phyloP scores from a whole-genome alignment of 2,329 filamentous ascomycete species.

The Sclerotinia nivalis region DNA sequence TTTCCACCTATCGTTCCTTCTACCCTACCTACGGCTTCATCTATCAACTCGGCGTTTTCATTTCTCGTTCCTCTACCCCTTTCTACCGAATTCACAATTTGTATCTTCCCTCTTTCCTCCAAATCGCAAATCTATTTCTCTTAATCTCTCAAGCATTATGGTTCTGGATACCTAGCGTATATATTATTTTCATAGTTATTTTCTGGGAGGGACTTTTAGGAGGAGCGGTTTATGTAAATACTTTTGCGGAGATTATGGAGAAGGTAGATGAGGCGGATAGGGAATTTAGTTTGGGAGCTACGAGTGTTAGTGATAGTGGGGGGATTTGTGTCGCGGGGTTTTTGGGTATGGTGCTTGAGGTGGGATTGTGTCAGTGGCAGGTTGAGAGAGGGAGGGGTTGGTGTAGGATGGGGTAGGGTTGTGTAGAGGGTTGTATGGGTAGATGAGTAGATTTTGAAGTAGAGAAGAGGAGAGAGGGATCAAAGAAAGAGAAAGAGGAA shows the following conservation, averaged over 20 bases:
- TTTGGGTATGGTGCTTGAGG: conserved; percentile 79
- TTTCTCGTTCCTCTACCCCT: conserved; percentile 87
- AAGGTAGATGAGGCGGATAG: conserved; percentile 73
- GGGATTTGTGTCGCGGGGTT: conserved; percentile 90
- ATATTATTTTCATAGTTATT: conserved; percentile 78
- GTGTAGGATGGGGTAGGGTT: conserved; percentile 49
- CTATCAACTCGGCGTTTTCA: conserved; percentile 93
- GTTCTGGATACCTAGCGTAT: conserved; percentile 81
- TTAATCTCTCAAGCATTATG: conserved; percentile 76
- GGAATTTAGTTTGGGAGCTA: conserved; percentile 88
- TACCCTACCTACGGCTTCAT: conserved; percentile 95
- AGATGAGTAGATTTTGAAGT: neutral
- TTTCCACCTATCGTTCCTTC: conserved; percentile 78
- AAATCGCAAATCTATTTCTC: conserved; percentile 73
- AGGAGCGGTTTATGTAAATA: conserved; percentile 91
- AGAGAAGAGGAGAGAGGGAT: neutral
- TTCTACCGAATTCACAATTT: conserved; percentile 80
- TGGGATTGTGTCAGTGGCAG: conserved; percentile 80
- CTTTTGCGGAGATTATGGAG: conserved; percentile 91
- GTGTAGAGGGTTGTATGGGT: too few relatives aligned
- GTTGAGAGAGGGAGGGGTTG: conserved; percentile 75
- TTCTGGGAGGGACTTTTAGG: conserved; percentile 96
- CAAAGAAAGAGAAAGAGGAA: neutral
- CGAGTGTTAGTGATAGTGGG: conserved; percentile 86
- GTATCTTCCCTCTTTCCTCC: conserved; percentile 80